A percentile compares a stretch with the other conserved stretches of the same genome.
These are phyloP conservation scores for Penicillium argentinense DNA, from an alignment of 495 filamentous ascomycete genomes.

Conservation along the genomic window DNA sequence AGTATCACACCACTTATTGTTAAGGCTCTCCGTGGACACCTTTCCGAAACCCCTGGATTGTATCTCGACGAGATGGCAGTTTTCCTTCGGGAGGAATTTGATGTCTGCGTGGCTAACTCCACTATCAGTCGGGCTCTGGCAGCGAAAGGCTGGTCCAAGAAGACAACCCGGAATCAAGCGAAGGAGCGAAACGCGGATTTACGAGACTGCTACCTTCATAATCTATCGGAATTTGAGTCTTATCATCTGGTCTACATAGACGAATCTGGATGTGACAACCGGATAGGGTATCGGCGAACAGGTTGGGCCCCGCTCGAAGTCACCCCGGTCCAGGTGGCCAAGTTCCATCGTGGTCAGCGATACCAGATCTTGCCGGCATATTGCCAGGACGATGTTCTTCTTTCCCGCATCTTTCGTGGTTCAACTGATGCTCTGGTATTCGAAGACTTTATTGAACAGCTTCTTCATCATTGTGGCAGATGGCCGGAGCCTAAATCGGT, in stretches of 20 bases:
- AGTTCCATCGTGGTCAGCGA: too few species aligned
- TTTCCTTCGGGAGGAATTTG: background rate
- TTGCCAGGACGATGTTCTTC: background rate
- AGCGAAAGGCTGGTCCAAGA: background rate
- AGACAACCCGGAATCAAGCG: background rate
- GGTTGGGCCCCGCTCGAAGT: background rate
- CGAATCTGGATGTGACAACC: conserved; percentile 8
- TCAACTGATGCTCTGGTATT: background rate
- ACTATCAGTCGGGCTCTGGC: background rate
- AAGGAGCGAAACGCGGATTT: conserved; percentile 1
- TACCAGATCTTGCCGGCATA: too few species aligned
- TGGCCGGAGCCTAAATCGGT: conserved; percentile 3
- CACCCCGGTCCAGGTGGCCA: conserved; percentile 1
- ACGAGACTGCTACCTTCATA: conserved; percentile 5
- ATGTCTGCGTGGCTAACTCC: background rate
- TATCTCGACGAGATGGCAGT: background rate
- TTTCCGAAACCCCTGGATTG: background rate
- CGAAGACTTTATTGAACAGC: conserved; percentile 4
- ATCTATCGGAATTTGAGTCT: conserved; percentile 5
- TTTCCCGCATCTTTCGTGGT: conserved; percentile 1
- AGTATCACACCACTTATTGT: background rate
- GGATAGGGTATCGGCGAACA: conserved; percentile 2
- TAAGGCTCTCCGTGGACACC: background rate
- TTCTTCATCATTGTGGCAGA: background rate
- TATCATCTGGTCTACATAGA: too few species aligned